These are phyloP conservation scores for Casuarina glauca DNA, from an alignment of 306 rosid species.

Conservation along the genomic window DNA sequence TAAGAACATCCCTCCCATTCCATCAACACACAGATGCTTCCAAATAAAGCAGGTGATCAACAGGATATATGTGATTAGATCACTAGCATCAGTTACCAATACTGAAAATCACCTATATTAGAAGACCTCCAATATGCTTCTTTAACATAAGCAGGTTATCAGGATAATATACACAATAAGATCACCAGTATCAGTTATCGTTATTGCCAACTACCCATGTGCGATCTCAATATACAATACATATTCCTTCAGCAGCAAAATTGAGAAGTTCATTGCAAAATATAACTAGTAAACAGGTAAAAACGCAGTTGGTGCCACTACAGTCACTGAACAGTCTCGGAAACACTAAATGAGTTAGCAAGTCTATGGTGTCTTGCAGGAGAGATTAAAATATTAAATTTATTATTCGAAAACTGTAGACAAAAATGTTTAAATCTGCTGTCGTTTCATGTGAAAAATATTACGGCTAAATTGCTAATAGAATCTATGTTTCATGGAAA, in stretches of 20 bases:
- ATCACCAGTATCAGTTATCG: too few species aligned
- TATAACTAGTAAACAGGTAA: neutral
- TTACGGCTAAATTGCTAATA: too few species aligned
- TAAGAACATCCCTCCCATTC: neutral
- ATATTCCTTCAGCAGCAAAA: neutral
- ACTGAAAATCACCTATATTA: neutral
- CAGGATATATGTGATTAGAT: neutral
- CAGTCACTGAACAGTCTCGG: neutral
- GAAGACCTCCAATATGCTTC: neutral
- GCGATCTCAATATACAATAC: neutral
- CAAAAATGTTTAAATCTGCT: too few species aligned
- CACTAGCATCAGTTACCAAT: neutral
- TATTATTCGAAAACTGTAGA: too few species aligned
- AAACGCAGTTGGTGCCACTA: neutral
- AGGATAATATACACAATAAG: too few species aligned
- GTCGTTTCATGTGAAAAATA: too few species aligned
- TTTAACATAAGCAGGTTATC: too few species aligned
- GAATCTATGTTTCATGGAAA: too few species aligned
- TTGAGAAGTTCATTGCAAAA: neutral
- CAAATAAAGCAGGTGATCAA: slow-evolving; percentile 1
- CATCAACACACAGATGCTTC: slow-evolving; percentile 8
- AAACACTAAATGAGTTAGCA: neutral
- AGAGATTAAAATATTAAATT: too few species aligned
- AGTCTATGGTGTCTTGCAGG: neutral
- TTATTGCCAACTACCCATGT: neutral